Evolutionary conservation across 1,284 basidiomycete species (phyloP).

Genomic region (Leccinum griseonigrum): DNA sequence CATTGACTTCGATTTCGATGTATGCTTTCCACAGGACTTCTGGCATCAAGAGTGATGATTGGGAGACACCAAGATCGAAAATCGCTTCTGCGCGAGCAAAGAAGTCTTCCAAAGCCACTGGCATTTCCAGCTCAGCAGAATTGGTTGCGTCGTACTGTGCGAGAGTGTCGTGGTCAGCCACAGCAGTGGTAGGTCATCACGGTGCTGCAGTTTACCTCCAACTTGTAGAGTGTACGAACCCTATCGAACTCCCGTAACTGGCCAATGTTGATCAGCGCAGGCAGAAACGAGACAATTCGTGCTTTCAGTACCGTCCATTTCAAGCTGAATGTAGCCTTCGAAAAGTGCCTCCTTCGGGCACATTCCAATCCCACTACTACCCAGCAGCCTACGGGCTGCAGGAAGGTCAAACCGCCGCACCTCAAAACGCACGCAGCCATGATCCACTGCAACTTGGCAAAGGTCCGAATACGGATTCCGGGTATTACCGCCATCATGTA

Average conservation of each 20-base stretch:
- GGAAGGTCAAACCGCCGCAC: slow-evolving; percentile 82
- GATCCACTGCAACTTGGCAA: slow-evolving; percentile 88
- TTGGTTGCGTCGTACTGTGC: slow-evolving; percentile 83
- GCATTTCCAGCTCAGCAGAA: slow-evolving; percentile 83
- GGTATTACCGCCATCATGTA: no score
- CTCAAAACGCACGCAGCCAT: slow-evolving; percentile 88
- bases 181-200: background rate
- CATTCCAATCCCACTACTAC: slow-evolving; percentile 85
- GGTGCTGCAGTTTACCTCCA: slow-evolving; percentile 58
- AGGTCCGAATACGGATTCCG: slow-evolving; percentile 81
- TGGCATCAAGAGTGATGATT: slow-evolving; percentile 91
- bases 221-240: slow-evolving; percentile 87
- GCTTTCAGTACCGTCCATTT: slow-evolving; percentile 66
- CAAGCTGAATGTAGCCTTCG: slow-evolving; percentile 92
- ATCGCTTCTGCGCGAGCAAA: slow-evolving; percentile 85
- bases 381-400: slow-evolving; percentile 88
- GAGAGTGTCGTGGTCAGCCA: slow-evolving; percentile 3
- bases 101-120: slow-evolving; percentile 79
- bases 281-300: background rate
- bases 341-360: slow-evolving; percentile 95
- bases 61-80: slow-evolving; percentile 93
- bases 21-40: slow-evolving; percentile 98
- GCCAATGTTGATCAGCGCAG: slow-evolving; percentile 9
- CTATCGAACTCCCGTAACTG: slow-evolving; percentile 93
- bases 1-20: slow-evolving; percentile 90